Percentiles rank a stretch among this genome's conserved stretches.
These are phyloP conservation scores for Brassica hybrid DNA, from an alignment of 441 rosid species.

Conservation along the genomic window DNA sequence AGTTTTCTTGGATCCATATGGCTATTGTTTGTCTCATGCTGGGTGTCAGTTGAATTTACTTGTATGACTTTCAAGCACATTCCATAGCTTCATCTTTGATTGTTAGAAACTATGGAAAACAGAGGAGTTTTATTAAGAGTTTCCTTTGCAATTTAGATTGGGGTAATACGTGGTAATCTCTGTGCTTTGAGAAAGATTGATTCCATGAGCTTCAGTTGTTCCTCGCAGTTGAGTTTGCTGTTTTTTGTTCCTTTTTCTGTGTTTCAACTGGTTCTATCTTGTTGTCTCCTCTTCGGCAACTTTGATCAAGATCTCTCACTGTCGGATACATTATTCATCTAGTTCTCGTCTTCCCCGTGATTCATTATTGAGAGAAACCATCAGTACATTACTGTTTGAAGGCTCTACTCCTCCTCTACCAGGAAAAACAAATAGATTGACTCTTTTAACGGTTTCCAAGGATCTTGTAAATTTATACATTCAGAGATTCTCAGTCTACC, in stretches of 20 bases:
- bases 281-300: too few species aligned
- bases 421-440: too few species aligned
- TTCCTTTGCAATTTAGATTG: background rate
- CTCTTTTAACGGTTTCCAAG: too few species aligned
- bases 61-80: constrained; percentile 5
- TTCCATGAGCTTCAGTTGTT: constrained; percentile 84
- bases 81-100: background rate
- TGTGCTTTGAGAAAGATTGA: constrained; percentile 68
- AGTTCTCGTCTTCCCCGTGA: too few species aligned
- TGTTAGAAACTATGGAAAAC: background rate
- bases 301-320: too few species aligned
- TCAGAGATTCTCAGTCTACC: background rate
- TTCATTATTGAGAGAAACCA: too few species aligned
- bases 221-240: too few species aligned
- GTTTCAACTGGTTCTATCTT: too few species aligned
- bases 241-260: too few species aligned
- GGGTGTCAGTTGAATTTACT: background rate
- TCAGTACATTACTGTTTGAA: too few species aligned
- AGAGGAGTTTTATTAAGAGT: background rate
- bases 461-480: background rate
- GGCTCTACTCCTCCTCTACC: too few species aligned
- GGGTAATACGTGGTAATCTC: background rate
- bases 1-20: background rate
- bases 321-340: too few species aligned
- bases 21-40: constrained; percentile 6